Evolutionary conservation across 2,329 filamentous ascomycete genomes (phyloP), one percentile per base, ranked within the genome.

Genomic region (Penicillium brevicompactum): DNA sequence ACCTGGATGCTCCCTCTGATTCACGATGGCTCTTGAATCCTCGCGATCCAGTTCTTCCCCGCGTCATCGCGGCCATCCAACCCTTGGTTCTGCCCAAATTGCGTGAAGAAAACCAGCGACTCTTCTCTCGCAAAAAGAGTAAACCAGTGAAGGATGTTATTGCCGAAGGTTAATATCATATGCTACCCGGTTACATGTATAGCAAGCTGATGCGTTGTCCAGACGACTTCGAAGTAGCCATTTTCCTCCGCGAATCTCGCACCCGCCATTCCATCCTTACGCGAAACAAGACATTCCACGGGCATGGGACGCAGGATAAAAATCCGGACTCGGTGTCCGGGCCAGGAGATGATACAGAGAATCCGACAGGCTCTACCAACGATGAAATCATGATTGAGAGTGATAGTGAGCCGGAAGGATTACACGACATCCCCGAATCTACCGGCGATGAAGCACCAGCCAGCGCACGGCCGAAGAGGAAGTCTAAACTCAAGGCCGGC

Each of bases 221-320:
- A 94, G 93, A 97, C 74, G 93, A 96, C 64, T 99, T 97, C 70
- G 92, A 97, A 70, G 91, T 97, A 13, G 90, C 92, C 37, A 89
- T 99, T 61, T 97, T 97, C 76, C 80, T 99, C 62, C 95, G 90
- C 44, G 91, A 96, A 72, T 89, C 89, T 7, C 87, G 85, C 49
- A 92, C 89, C 3, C 86, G 92, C 13, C 94, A 97, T 77, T 90
- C 91, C 32, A 79, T 99, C 37, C 82, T 97, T 55, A 89, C 87
- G 53, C 96, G 94, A 73, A 87, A 90, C 66, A 97, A 96, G 75
- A 82, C 85, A 16, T 92, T 92, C 63, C 81, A 83, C 55, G 83
- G 87, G 46, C 72, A 76, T 0, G 78, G 40, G 11, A 56, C 47
- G 13, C 31, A 52, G 21, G 49, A 3, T 14, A 14, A 51, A 30